Conservation (phyloP, 2,329 filamentous ascomycete genomes). For the Stromatinia cepivora region DNA sequence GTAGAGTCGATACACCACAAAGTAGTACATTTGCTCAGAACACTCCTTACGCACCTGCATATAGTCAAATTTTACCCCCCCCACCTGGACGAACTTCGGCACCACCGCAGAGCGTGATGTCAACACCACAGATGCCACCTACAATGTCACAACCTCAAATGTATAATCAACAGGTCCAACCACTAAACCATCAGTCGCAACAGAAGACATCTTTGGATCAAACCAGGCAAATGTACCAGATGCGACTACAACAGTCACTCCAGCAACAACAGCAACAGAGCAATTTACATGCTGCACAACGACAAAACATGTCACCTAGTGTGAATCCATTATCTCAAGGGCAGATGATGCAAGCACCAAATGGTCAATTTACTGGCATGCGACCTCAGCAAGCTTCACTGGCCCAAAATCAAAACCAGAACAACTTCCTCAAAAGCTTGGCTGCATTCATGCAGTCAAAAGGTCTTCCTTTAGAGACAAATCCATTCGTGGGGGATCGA, state of each 20-base stretch:
- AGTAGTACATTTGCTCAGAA: constrained; percentile 67
- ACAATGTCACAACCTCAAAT: constrained; percentile 44
- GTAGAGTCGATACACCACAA: constrained; percentile 67
- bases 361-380: constrained; percentile 57
- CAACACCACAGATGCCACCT: constrained; percentile 47
- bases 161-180: constrained; percentile 35
- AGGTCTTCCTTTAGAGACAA: constrained; percentile 70
- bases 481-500: constrained; percentile 72
- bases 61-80: constrained; percentile 59
- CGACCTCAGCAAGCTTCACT: constrained; percentile 52
- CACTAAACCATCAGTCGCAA: constrained; percentile 47
- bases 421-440: constrained; percentile 75
- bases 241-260: constrained; percentile 75
- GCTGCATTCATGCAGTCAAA: constrained; percentile 75
- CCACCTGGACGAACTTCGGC: constrained; percentile 54
- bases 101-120: constrained; percentile 58
- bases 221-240: constrained; percentile 75
- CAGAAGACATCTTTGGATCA: constrained; percentile 58
- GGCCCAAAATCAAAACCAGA: constrained; percentile 52
- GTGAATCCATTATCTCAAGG: constrained; percentile 38
- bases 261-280: constrained; percentile 66
- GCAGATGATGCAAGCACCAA: constrained; percentile 58
- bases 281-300: constrained; percentile 40
- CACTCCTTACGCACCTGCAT: constrained; percentile 56
- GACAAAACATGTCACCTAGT: constrained; percentile 48